Conservation (phyloP, 2,329 filamentous ascomycete genomes). For the Hypoxylon sp. region DNA sequence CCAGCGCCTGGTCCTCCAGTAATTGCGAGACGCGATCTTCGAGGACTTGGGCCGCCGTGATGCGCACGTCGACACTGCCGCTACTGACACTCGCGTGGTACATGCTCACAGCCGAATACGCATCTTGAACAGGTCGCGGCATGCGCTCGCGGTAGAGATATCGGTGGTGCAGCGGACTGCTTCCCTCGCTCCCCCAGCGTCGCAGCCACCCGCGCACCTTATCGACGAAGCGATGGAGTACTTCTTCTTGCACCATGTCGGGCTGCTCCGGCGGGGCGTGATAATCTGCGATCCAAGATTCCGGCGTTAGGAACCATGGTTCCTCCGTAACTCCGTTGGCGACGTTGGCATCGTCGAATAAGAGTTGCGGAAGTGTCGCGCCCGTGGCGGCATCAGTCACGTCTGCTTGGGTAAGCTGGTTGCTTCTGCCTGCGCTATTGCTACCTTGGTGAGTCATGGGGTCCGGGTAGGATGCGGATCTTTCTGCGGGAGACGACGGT, state of each 20-base stretch:
- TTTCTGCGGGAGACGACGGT: not conserved
- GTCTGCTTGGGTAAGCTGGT: constrained; percentile 15
- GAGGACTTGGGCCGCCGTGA: constrained; percentile 33
- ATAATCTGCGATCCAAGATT: constrained; percentile 38
- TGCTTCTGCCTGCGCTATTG: not conserved
- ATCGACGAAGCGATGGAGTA: constrained; percentile 43
- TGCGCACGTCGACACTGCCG: constrained; percentile 25
- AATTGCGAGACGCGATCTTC: constrained; percentile 41
- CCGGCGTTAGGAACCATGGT: constrained; percentile 35
- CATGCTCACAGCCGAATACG: constrained; percentile 37
- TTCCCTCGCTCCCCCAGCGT: constrained; percentile 38
- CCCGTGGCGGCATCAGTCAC: not conserved
- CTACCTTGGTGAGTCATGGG: not conserved
- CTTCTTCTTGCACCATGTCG: constrained; percentile 10
- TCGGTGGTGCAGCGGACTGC: constrained; percentile 40
- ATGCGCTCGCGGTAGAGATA: constrained; percentile 38
- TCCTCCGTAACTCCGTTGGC: not conserved
- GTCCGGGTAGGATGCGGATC: constrained; percentile 8
- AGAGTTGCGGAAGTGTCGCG: constrained; percentile 6
- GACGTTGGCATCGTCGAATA: not conserved
- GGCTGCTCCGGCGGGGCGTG: constrained; percentile 10
- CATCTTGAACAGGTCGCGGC: constrained; percentile 42
- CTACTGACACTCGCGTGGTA: constrained; percentile 25
- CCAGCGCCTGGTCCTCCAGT: constrained; percentile 37
- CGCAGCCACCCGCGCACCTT: constrained; percentile 38